A percentile compares a stretch with the other conserved stretches of the same genome.
Conservation (phyloP, 176 grass and related monocot species). For the Aegilops longissima region DNA sequence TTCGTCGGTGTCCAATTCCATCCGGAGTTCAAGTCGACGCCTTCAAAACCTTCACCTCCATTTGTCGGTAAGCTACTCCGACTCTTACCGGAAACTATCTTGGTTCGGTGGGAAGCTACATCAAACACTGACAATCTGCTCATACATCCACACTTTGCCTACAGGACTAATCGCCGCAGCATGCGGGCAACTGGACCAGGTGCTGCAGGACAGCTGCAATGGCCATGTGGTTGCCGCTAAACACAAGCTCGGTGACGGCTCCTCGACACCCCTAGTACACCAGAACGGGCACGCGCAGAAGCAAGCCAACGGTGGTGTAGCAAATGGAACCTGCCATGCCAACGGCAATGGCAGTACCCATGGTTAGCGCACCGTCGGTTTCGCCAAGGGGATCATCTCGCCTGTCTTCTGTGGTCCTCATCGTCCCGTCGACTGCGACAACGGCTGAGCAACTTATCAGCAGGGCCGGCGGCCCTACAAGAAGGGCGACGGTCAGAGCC, state of each 20-base stretch:
- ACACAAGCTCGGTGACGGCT: slow-evolving; percentile 35
- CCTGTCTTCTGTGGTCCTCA: slow-evolving; percentile 30
- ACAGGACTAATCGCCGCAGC: slow-evolving; percentile 83
- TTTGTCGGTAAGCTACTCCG: slow-evolving; percentile 72
- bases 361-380: slow-evolving; percentile 28
- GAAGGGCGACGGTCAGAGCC: background rate
- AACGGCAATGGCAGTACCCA: slow-evolving; percentile 80
- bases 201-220: slow-evolving; percentile 31
- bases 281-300: slow-evolving; percentile 71
- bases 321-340: slow-evolving; percentile 51
- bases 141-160: background rate
- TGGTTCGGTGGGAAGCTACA: background rate
- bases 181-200: slow-evolving; percentile 58
- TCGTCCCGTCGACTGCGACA: slow-evolving; percentile 39
- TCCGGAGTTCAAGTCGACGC: slow-evolving; percentile 94
- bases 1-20: slow-evolving; percentile 95
- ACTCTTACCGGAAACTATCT: background rate
- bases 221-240: background rate
- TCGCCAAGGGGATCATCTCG: slow-evolving; percentile 20
- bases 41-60: slow-evolving; percentile 78
- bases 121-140: background rate
- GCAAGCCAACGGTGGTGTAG: slow-evolving; percentile 41
- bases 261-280: slow-evolving; percentile 8
- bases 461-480: background rate
- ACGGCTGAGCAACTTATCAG: background rate